Evolutionary conservation across 2,329 filamentous ascomycete genomes (phyloP).

Genomic region (Ophiostoma himal-ulmi): DNA sequence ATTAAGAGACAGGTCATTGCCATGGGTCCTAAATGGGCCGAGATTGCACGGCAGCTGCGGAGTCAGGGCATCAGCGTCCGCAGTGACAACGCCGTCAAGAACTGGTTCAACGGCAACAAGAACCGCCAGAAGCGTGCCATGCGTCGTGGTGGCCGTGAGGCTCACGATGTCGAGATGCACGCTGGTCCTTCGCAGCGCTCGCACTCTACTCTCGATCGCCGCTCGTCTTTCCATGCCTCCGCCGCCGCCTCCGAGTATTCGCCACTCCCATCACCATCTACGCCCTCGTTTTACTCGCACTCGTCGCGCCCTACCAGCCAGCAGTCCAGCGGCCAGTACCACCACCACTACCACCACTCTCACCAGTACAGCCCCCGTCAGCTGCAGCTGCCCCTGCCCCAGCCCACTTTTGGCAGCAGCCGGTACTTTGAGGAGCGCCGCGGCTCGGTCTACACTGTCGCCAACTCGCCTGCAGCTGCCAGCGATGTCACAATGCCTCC

Average conservation of each 20-base stretch:
- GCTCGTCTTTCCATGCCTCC: constrained; percentile 18
- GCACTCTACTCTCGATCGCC: constrained; percentile 21
- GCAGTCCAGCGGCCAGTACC: not conserved
- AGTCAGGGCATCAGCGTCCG: constrained; percentile 49
- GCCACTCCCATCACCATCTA: not conserved
- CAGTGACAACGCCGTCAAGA: constrained; percentile 94
- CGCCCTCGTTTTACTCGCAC: not conserved
- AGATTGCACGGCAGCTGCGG: constrained; percentile 72
- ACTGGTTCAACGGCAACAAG: constrained; percentile 95
- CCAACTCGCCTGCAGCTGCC: constrained; percentile 41
- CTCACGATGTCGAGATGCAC: not conserved
- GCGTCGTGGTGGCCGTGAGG: constrained; percentile 29
- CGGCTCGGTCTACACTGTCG: not conserved
- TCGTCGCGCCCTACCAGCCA: not conserved
- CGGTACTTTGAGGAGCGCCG: constrained; percentile 15
- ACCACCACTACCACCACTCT: not conserved
- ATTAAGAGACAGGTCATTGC: constrained; percentile 73
- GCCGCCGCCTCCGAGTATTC: not conserved
- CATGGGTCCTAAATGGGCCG: constrained; percentile 85
- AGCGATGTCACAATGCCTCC: constrained; percentile 59
- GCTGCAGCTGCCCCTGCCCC: not conserved
- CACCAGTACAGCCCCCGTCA: constrained; percentile 9
- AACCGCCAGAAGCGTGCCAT: constrained; percentile 63
- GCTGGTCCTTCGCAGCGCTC: not conserved
- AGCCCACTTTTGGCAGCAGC: not conserved